Conservation (phyloP, 2,329 filamentous ascomycete species). For the Ciborinia camelliae region DNA sequence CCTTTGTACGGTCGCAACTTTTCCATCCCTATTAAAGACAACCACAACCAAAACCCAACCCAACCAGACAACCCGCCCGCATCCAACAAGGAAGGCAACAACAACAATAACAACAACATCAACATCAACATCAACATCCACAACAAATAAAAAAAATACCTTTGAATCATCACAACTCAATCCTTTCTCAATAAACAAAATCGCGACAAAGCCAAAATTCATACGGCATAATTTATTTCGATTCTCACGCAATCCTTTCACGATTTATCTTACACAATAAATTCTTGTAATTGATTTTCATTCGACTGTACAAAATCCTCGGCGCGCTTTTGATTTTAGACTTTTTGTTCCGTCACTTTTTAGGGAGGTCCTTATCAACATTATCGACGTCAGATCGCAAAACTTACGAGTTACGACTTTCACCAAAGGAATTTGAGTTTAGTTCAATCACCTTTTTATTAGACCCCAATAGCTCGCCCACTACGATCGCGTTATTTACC, state of each 20-base stretch:
- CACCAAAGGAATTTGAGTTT: slow-evolving; percentile 13
- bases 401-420: slow-evolving; percentile 15
- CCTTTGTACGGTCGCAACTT: slow-evolving; percentile 7
- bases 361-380: slow-evolving; percentile 12
- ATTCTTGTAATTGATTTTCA: slow-evolving; percentile 13
- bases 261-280: slow-evolving; percentile 2
- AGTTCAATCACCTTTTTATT: neutral
- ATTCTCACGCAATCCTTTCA: slow-evolving; percentile 4
- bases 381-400: slow-evolving; percentile 14
- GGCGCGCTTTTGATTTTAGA: neutral
- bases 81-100: no score
- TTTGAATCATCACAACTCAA: neutral
- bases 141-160: no score
- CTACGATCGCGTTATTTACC: neutral
- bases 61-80: no score
- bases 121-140: no score
- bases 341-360: slow-evolving; percentile 6
- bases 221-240: slow-evolving; percentile 13
- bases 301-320: slow-evolving; percentile 13
- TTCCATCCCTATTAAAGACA: slow-evolving; percentile 1
- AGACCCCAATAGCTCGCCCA: neutral
- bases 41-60: neutral
- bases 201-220: slow-evolving; percentile 2
- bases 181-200: neutral
- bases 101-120: no score